Evolutionary conservation across 208 protist genomes (phyloP).

Genomic region (Trypanosoma caninum): DNA sequence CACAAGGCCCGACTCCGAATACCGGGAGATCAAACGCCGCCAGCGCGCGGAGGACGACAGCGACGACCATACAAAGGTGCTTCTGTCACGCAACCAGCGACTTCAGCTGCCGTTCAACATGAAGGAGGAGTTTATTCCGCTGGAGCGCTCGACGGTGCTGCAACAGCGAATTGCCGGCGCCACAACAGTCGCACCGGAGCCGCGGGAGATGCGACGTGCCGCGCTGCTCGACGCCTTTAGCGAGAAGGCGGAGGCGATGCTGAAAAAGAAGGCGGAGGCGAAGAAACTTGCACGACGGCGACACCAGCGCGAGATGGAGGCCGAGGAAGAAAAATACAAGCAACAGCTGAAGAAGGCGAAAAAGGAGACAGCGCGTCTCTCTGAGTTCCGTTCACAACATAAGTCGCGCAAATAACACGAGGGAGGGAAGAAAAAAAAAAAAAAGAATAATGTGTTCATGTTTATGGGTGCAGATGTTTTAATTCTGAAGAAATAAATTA

Average conservation of each 20-base stretch:
- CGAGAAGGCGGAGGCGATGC: conserved; percentile 72
- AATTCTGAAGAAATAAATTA: neutral
- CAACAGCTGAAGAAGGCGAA: conserved; percentile 88
- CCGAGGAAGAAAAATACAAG: conserved; percentile 77
- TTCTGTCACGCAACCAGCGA: conserved; percentile 79
- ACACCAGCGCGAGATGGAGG: conserved; percentile 39
- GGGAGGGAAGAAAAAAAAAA: conserved; percentile 3
- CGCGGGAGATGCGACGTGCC: conserved; percentile 74
- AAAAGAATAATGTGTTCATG: neutral
- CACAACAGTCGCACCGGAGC: conserved; percentile 72
- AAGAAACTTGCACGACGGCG: conserved; percentile 71
- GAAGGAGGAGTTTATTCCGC: conserved; percentile 90
- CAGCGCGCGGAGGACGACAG: conserved; percentile 52
- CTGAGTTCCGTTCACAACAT: conserved; percentile 88
- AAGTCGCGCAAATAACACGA: conserved; percentile 64
- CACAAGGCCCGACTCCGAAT: conserved; percentile 65
- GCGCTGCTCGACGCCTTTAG: conserved; percentile 73
- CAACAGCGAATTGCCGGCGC: conserved; percentile 72
- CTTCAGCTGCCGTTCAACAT: conserved; percentile 86
- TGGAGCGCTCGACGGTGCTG: conserved; percentile 49
- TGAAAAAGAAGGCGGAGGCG: conserved; percentile 62
- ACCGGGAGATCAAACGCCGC: conserved; percentile 84
- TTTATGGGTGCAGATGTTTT: neutral
- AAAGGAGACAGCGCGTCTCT: conserved; percentile 87
- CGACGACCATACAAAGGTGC: conserved; percentile 44